Conservation (phyloP, 352 stramenopile species). For the Pythium grandisporangium region DNA sequence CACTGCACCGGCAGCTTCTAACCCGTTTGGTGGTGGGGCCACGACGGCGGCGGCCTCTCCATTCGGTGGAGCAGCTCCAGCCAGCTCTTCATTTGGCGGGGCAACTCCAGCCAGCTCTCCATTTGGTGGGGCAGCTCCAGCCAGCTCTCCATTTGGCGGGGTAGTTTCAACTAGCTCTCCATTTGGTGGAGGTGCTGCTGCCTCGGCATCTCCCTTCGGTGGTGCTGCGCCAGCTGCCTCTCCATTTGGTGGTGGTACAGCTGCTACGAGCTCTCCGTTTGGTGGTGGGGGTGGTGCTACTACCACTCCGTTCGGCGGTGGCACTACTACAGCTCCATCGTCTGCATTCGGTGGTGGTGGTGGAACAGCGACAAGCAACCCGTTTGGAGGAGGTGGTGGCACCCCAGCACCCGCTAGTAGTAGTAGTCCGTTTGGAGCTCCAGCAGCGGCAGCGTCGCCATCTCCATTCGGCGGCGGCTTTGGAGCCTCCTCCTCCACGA, state of each 20-base stretch:
- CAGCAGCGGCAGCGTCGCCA: slow-evolving; percentile 1
- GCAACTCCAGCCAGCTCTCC: slow-evolving; percentile 2
- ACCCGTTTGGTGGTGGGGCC: slow-evolving; percentile 18
- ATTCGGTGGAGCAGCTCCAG: slow-evolving; percentile 3
- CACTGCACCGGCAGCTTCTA: slow-evolving; percentile 10
- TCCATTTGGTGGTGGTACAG: neutral
- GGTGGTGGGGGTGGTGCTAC: neutral
- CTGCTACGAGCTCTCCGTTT: neutral
- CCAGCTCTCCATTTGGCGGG: slow-evolving; percentile 4
- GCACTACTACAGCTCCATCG: neutral
- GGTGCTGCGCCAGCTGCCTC: neutral
- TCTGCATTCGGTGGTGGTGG: slow-evolving; percentile 1
- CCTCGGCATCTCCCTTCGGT: slow-evolving; percentile 2
- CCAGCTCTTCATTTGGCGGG: neutral
- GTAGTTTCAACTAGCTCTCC: slow-evolving; percentile 1
- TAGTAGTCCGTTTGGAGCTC: slow-evolving; percentile 3
- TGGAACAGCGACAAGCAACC: neutral
- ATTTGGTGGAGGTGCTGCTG: slow-evolving; percentile 2
- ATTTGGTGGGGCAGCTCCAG: slow-evolving; percentile 1
- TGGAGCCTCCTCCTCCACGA: neutral
- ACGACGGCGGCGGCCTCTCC: slow-evolving; percentile 1
- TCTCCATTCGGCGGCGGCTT: too few species aligned
- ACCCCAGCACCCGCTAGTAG: slow-evolving; percentile 3
- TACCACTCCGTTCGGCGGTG: neutral
- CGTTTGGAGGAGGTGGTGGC: neutral